Evolutionary conservation across 1,284 basidiomycete species (phyloP), one percentile per base, ranked within the genome.

Genomic region (Trametes versicolor): DNA sequence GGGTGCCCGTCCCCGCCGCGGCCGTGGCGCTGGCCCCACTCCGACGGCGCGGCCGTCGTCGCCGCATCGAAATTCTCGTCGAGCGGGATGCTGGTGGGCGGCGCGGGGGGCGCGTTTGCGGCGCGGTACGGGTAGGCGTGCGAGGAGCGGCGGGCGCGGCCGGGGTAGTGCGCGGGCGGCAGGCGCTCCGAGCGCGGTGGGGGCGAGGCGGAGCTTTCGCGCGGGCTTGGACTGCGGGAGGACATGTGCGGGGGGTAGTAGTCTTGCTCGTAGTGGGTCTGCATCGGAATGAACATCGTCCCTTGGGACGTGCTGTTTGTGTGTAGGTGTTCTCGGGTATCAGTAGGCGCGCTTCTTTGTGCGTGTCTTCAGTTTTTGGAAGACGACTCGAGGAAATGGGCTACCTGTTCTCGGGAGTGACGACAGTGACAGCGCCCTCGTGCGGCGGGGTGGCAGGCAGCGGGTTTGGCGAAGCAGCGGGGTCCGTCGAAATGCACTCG

Each of bases 31-130:
- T 37, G 29, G 50, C 29, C 69, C 75, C 76, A 77, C 67, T 75
- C 76, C 53, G 72, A 73, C 47, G 73, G 77, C 57, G 73, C 72
- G 57, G 76, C 77, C 43, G 74, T 76, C 12, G 80, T 82, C 58
- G 76, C 68, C 34, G 79, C 79, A 71, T 82, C 81, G 66, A 82
- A 82, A 66, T 77, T 78, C 63, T 81, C 80, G 55, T 78, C 78
- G 43, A 81, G 75, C 19, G 79, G 77, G 51, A 76, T 72, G 52
- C 76, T 80, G 23, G 78, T 80, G 21, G 45, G 45, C 4, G 80
- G 75, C 8, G 76, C 73, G 49, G 77, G 74, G 17, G 75, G 70
- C 34, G 64, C 47, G 25, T 57, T 23, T 48, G 43, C 32, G 36
- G 55, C 29, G 55, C 51, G 62, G 59, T 54, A 45, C 39, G 45